These are phyloP conservation scores for Syzygium aromaticum DNA, from an alignment of 345 rosid genomes.

Conservation along the genomic window DNA sequence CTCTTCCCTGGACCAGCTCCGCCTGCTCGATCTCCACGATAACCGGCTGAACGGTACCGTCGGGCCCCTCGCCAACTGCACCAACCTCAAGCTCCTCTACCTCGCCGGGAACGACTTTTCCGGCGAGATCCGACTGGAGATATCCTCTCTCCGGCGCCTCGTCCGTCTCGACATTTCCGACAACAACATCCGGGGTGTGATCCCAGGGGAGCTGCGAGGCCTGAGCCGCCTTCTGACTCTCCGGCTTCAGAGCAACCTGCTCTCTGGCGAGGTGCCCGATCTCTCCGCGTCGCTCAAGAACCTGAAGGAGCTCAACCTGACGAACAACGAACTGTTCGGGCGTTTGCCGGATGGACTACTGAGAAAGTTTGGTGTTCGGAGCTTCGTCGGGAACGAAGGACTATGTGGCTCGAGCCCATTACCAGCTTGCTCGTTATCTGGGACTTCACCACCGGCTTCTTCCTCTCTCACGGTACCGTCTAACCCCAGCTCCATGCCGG, in stretches of 20 bases:
- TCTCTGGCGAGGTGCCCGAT: constrained; percentile 73
- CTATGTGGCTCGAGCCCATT: constrained; percentile 72
- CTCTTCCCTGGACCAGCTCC: constrained; percentile 68
- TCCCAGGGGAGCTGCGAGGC: constrained; percentile 40
- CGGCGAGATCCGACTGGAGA: constrained; percentile 55
- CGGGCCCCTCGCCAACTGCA: constrained; percentile 49
- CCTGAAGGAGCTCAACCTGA: constrained; percentile 53
- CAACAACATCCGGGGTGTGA: constrained; percentile 67
- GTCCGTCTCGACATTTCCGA: constrained; percentile 75
- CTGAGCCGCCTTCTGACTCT: constrained; percentile 63
- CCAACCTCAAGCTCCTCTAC: constrained; percentile 66
- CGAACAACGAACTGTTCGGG: constrained; percentile 72
- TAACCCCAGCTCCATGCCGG: constrained; percentile 69
- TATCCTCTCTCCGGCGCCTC: constrained; percentile 45
- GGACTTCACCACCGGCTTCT: constrained; percentile 22
- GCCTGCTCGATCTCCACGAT: constrained; percentile 72
- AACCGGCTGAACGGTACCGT: constrained; percentile 79
- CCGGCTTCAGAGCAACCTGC: constrained; percentile 72
- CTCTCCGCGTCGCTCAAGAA: constrained; percentile 31
- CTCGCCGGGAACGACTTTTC: constrained; percentile 73
- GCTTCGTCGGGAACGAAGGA: constrained; percentile 74
- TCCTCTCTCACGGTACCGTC: constrained; percentile 54
- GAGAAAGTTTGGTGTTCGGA: constrained; percentile 47
- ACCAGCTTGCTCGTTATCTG: constrained; percentile 46
- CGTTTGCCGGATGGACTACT: constrained; percentile 40